A percentile compares a stretch with the other conserved stretches of the same genome.
Evolutionary conservation across 2,329 filamentous ascomycete genomes (phyloP).

Genomic region (Penicillium sp.): DNA sequence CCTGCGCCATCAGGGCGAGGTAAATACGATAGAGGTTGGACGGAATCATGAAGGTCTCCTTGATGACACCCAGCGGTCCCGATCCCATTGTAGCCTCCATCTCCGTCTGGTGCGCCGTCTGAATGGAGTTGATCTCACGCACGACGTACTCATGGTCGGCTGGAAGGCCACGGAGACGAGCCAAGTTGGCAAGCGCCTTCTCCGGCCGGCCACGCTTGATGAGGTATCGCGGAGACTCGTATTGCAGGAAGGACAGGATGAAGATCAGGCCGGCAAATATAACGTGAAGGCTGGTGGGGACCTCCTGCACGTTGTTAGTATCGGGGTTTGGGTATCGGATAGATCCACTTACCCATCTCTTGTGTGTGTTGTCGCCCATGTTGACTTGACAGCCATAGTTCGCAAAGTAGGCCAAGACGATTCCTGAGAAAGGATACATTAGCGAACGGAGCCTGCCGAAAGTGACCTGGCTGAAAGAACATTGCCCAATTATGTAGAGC

Average conservation of each 20-base stretch:
- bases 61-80: constrained; percentile 63
- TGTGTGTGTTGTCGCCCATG: constrained; percentile 45
- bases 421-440: constrained; percentile 45
- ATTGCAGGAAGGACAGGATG: constrained; percentile 65
- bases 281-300: constrained; percentile 72
- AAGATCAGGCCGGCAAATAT: constrained; percentile 75
- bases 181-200: constrained; percentile 46
- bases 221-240: constrained; percentile 69
- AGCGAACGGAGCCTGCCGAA: neutral
- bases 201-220: constrained; percentile 63
- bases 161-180: constrained; percentile 57
- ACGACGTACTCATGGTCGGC: constrained; percentile 60
- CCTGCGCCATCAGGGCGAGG: constrained; percentile 65
- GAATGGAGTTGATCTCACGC: constrained; percentile 63
- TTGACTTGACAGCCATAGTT: constrained; percentile 62
- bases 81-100: constrained; percentile 67
- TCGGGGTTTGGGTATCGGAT: neutral
- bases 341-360: constrained; percentile 50
- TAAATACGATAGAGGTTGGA: constrained; percentile 72
- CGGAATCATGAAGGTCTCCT: constrained; percentile 65
- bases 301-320: constrained; percentile 30
- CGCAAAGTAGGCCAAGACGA: constrained; percentile 76
- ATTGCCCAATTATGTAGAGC: neutral
- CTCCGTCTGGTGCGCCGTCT: constrained; percentile 65
- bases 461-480: neutral